Conservation (phyloP, 768 basidiomycete genomes). For the Infundibulicybe gibba region DNA sequence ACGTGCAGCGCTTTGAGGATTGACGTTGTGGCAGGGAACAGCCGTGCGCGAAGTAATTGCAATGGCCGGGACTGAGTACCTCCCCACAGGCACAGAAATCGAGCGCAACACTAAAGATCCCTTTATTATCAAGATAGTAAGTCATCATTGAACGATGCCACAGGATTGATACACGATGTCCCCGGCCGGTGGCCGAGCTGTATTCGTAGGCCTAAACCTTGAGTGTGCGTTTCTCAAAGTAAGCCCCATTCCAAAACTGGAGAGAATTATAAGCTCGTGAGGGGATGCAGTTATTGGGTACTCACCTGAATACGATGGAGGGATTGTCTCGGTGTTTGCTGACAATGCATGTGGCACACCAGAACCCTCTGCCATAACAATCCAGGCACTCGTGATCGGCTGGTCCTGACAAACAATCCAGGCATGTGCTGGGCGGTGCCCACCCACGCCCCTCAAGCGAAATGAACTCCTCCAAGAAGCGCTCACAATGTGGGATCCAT, state of each 20-base stretch:
- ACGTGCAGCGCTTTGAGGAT: conserved; percentile 9
- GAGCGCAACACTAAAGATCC: conserved; percentile 3
- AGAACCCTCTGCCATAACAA: conserved; percentile 2
- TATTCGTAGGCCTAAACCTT: conserved; percentile 16
- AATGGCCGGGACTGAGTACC: conserved; percentile 5
- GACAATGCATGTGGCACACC: conserved; percentile 3
- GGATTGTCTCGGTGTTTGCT: not conserved
- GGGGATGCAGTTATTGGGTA: not conserved
- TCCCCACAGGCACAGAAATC: conserved; percentile 8
- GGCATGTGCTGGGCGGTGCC: not conserved
- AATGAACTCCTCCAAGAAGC: conserved; percentile 6
- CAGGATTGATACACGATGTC: not conserved
- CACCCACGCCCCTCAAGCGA: conserved; percentile 5
- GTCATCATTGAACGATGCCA: not conserved
- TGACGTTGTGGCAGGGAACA: conserved; percentile 5
- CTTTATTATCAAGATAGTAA: conserved; percentile 2
- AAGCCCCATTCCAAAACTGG: conserved; percentile 14
- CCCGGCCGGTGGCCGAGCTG: conserved; percentile 14
- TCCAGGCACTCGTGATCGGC: not conserved
- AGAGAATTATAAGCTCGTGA: not conserved
- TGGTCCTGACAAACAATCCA: not conserved
- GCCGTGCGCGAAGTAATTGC: conserved; percentile 5
- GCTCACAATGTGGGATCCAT: conserved; percentile 11
- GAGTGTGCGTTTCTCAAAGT: conserved; percentile 10
- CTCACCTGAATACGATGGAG: conserved; percentile 5